Conservation (phyloP, 2,329 filamentous ascomycete species). For the Aspergillus udagawae region DNA sequence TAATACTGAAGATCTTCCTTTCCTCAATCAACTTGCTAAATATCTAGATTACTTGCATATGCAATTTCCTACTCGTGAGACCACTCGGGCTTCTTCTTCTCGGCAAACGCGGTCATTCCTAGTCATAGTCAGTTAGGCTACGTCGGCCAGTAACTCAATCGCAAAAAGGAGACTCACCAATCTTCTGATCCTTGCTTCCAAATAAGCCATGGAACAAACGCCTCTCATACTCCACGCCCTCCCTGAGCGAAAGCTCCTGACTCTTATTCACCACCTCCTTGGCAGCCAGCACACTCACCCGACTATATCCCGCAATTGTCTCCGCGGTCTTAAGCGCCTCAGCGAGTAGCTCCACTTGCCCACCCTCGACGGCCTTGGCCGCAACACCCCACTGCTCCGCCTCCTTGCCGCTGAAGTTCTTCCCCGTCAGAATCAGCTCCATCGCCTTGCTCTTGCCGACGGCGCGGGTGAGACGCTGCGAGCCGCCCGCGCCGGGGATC, state of each 20-base stretch:
- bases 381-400: slow-evolving; percentile 89
- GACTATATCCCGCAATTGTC: slow-evolving; percentile 82
- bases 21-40: not conserved
- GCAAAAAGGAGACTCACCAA: slow-evolving; percentile 53
- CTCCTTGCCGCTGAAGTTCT: slow-evolving; percentile 76
- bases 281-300: slow-evolving; percentile 79
- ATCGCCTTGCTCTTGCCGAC: slow-evolving; percentile 83
- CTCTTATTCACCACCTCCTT: slow-evolving; percentile 99
- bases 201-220: slow-evolving; percentile 90
- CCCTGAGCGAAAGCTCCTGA: slow-evolving; percentile 79
- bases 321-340: slow-evolving; percentile 78
- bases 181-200: slow-evolving; percentile 94
- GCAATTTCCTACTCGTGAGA: slow-evolving; percentile 59
- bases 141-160: not conserved
- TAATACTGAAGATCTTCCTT: not conserved
- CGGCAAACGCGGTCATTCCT: slow-evolving; percentile 86
- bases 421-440: slow-evolving; percentile 85
- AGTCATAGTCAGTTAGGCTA: slow-evolving; percentile 10
- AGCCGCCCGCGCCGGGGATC: slow-evolving; percentile 87
- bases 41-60: not conserved
- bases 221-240: slow-evolving; percentile 93
- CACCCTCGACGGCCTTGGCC: slow-evolving; percentile 69
- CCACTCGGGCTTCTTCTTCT: slow-evolving; percentile 94
- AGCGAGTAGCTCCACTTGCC: slow-evolving; percentile 76
- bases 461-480: slow-evolving; percentile 78